Base-by-base conservation (phyloP, 2,329 filamentous ascomycete genomes). In the Tolypocladium inflatum region DNA sequence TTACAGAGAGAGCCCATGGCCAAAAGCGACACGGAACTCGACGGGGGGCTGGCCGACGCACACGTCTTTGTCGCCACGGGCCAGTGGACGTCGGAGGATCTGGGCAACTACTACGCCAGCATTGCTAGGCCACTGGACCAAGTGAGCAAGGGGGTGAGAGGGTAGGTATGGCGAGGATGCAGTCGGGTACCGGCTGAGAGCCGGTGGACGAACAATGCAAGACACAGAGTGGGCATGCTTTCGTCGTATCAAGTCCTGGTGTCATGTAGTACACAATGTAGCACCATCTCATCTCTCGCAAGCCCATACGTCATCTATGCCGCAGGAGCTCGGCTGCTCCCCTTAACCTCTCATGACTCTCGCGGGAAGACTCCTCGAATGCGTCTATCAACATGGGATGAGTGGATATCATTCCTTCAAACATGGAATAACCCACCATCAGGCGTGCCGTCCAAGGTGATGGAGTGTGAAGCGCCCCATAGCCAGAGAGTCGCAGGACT, bases 401-500 rank as follows among this genome's bases (percentile, higher is more conserved):
- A 54, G 56, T 48, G 39, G 41, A 3, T 38, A 4, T 50, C 5
- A 26, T 1, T 26, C n/a, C 3, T 41, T 1, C 38, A 35, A 50
- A 11, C 17, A 15, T 10, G 21, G 30, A 11, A 55, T n/a, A 26
- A 62, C 62, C 57, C 39, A 62, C 61, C 8, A 23, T 64, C 59
- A 11, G 56, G 7, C 30, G 63, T 64, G 2, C 59, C 61, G 54
- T 65, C 61, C 54, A 65, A 59, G 11, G 61, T 62, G 30, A 64
- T 58, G n/a, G 58, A 61, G 48, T 62, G 42, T 8, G 62, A 61
- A 19, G 61, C 63, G 0, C 63, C 62, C 61, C 59, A 63, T 1
- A 62, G 58, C 63, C 61, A 65, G 5, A 65, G 61, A 2, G 59
- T 65, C 13, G 62, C 60, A 15, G 59, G 55, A 33, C 62, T 65